Conservation (phyloP, 78 protist genomes). For the Dictyostelium intermedium region DNA sequence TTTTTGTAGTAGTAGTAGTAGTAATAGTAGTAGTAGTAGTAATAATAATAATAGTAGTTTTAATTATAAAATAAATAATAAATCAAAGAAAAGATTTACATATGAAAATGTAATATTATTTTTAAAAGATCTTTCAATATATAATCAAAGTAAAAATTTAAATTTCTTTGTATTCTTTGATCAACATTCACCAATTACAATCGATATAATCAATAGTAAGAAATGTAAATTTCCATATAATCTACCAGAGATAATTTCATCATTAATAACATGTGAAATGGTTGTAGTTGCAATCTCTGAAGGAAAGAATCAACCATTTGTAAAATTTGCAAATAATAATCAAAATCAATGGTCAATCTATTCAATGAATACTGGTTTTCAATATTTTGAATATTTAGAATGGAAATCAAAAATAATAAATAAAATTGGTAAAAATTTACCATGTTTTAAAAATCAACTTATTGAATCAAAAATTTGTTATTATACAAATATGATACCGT, state of each 20-base stretch:
- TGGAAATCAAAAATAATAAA: not conserved
- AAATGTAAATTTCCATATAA: not conserved
- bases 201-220: not conserved
- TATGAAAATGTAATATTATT: too few species aligned
- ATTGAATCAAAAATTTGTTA: not conserved
- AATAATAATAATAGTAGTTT: too few species aligned
- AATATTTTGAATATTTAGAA: not conserved
- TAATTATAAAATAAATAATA: too few species aligned
- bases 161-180: not conserved
- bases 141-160: too few species aligned
- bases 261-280: not conserved
- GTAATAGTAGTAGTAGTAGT: too few species aligned
- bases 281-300: not conserved
- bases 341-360: not conserved
- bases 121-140: not conserved
- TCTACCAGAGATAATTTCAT: not conserved
- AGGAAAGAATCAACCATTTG: not conserved
- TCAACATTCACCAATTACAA: not conserved
- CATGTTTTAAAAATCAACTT: not conserved
- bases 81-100: not conserved
- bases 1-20: too few species aligned
- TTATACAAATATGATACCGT: not conserved
- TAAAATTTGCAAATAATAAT: not conserved
- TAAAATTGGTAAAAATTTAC: too few species aligned
- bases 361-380: not conserved